These are phyloP conservation scores for Haematococcus sp. DNA, from an alignment of 139 green algal genomes.

Conservation along the genomic window DNA sequence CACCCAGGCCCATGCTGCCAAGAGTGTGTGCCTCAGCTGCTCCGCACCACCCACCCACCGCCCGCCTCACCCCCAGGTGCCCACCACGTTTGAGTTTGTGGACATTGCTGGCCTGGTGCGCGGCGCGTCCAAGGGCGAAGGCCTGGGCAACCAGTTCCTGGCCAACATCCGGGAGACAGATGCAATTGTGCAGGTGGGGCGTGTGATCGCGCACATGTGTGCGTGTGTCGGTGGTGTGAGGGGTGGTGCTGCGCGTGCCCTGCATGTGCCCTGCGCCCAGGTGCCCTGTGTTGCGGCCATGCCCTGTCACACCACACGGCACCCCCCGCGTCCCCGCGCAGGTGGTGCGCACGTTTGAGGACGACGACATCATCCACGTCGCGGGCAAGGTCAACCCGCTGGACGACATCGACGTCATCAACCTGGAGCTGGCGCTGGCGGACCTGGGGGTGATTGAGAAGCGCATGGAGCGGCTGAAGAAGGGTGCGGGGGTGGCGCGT, in stretches of 20 bases:
- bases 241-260: constrained; percentile 1
- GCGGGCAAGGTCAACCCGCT: constrained; percentile 62
- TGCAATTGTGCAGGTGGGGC: constrained; percentile 80
- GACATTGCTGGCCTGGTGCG: constrained; percentile 97
- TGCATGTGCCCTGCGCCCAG: too few species aligned
- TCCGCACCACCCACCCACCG: too few species aligned
- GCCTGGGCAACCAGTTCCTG: constrained; percentile 98
- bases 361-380: constrained; percentile 94
- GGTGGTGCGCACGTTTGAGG: constrained; percentile 97
- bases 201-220: too few species aligned
- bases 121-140: constrained; percentile 85
- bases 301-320: too few species aligned
- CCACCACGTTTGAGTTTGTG: constrained; percentile 95
- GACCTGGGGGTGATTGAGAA: constrained; percentile 90
- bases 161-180: constrained; percentile 95
- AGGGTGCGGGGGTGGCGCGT: constrained; percentile 47
- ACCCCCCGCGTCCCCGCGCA: constrained; percentile 38
- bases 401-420: constrained; percentile 77
- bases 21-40: too few species aligned
- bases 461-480: constrained; percentile 81
- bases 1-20: too few species aligned
- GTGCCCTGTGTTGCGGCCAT: too few species aligned
- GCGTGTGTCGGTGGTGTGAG: too few species aligned
- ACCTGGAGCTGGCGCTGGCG: constrained; percentile 92
- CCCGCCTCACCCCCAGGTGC: constrained; percentile 54